Evolutionary conservation across 768 basidiomycete genomes (phyloP).

Genomic region (Hemileccinum rubropunctum): DNA sequence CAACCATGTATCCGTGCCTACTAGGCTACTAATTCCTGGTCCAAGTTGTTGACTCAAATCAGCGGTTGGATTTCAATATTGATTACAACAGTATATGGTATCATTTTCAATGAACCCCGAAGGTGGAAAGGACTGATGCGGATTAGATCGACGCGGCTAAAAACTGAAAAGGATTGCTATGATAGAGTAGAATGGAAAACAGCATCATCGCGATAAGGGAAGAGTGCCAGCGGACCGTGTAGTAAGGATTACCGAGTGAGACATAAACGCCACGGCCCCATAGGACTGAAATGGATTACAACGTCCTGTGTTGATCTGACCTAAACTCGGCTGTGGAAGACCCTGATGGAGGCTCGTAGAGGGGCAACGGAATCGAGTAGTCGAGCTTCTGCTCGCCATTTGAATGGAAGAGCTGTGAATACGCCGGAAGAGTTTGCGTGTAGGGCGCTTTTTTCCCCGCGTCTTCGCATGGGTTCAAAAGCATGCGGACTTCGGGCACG

Average conservation of each 20-base stretch:
- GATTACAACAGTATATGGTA: not conserved
- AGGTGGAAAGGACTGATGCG: not conserved
- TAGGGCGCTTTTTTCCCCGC: constrained; percentile 16
- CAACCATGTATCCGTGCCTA: too few relatives aligned
- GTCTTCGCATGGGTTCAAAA: constrained; percentile 4
- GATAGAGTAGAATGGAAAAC: not conserved
- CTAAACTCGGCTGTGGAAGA: constrained; percentile 1
- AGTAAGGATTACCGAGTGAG: not conserved
- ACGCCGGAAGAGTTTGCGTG: constrained; percentile 55
- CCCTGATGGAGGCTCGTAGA: constrained; percentile 48
- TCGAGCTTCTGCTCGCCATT: constrained; percentile 77
- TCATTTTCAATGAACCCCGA: not conserved
- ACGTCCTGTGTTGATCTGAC: constrained; percentile 6
- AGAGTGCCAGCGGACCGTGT: not conserved
- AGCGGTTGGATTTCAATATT: not conserved
- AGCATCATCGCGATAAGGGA: not conserved
- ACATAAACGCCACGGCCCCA: not conserved
- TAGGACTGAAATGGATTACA: not conserved
- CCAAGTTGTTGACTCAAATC: too few relatives aligned
- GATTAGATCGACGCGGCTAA: not conserved
- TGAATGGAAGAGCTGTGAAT: constrained; percentile 72
- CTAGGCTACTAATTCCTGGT: too few relatives aligned
- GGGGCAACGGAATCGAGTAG: constrained; percentile 57
- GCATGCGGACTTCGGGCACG: constrained; percentile 27
- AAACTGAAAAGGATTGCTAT: not conserved